Conservation (phyloP, 164 flowering plant genomes). For the Chimonanthus praecox region DNA sequence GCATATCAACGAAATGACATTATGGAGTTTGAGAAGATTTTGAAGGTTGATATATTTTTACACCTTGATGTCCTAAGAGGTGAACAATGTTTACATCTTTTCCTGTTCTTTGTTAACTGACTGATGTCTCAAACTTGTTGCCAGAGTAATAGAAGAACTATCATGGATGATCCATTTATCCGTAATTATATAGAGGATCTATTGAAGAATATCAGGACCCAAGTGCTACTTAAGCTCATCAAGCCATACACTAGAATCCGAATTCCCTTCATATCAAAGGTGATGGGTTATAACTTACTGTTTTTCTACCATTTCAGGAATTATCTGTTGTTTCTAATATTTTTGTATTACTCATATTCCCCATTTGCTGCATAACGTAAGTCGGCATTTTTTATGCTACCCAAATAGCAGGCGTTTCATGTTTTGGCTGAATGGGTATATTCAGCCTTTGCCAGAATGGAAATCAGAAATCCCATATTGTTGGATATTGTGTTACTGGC, state of each 20-base stretch:
- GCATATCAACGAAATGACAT: conserved; percentile 96
- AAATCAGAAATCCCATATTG: too few relatives aligned
- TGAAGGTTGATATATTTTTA: conserved; percentile 46
- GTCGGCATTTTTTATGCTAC: neutral
- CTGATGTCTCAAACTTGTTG: neutral
- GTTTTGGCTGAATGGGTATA: neutral
- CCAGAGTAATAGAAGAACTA: conserved; percentile 89
- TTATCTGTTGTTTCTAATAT: neutral
- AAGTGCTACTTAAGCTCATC: conserved; percentile 93
- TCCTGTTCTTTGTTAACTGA: conserved; percentile 2
- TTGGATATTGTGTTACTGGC: too few relatives aligned
- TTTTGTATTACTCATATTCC: neutral
- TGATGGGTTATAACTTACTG: conserved; percentile 10
- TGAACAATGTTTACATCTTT: neutral
- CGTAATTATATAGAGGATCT: conserved; percentile 92
- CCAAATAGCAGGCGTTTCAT: neutral
- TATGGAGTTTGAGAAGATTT: conserved; percentile 88
- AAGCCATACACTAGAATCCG: conserved; percentile 94
- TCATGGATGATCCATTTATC: conserved; percentile 96
- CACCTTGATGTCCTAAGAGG: neutral
- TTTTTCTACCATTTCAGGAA: neutral
- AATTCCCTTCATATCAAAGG: conserved; percentile 94
- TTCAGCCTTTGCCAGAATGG: too few relatives aligned
- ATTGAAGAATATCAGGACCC: conserved; percentile 86
- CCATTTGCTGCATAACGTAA: neutral